Conservation (phyloP, 2,329 filamentous ascomycete genomes). For the Lasiodiplodia hormozganensis region DNA sequence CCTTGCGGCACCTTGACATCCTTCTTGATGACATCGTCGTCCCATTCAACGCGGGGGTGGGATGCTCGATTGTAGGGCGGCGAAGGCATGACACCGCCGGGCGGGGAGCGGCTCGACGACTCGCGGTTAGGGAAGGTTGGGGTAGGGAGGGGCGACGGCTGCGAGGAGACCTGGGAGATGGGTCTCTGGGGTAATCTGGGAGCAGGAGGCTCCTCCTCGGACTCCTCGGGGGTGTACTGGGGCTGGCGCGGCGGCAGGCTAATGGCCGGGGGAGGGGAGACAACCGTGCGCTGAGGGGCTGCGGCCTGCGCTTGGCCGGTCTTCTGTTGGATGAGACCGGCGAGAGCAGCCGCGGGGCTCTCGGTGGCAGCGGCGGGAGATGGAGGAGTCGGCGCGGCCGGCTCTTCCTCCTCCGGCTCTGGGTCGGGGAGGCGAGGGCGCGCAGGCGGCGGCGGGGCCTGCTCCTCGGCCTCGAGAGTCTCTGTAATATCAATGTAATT, state of each 20-base stretch:
- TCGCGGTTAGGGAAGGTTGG: constrained; percentile 41
- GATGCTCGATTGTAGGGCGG: constrained; percentile 55
- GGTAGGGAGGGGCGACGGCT: constrained; percentile 51
- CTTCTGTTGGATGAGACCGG: constrained; percentile 58
- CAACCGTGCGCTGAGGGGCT: constrained; percentile 27
- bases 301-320: constrained; percentile 73
- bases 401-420: constrained; percentile 50
- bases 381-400: constrained; percentile 49
- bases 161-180: constrained; percentile 61
- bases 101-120: constrained; percentile 31
- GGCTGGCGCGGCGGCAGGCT: constrained; percentile 57
- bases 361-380: constrained; percentile 52
- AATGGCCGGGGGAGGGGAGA: constrained; percentile 56
- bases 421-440: constrained; percentile 50
- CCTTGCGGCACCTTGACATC: constrained; percentile 54
- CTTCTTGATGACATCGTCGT: constrained; percentile 52
- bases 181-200: constrained; percentile 68
- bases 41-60: constrained; percentile 44
- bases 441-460: constrained; percentile 48
- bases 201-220: constrained; percentile 69
- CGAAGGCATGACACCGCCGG: constrained; percentile 56
- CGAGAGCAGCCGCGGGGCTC: constrained; percentile 66
- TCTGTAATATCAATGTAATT: constrained; percentile 85
- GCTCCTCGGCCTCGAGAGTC: constrained; percentile 58
- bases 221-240: constrained; percentile 70